Base-by-base conservation (phyloP, 257 asterid genomes). In the Nicotiana attenuata region DNA sequence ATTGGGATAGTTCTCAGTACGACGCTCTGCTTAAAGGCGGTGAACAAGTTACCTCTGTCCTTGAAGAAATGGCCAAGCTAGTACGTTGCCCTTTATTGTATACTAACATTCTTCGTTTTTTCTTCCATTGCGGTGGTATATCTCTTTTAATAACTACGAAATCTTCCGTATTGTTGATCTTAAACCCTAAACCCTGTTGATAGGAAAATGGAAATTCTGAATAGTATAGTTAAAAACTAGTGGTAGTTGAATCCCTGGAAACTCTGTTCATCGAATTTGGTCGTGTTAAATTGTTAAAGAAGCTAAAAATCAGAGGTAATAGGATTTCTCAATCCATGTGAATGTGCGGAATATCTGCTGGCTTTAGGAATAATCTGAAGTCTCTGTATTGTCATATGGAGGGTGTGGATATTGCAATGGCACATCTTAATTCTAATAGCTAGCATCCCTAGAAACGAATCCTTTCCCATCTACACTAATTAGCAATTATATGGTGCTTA, bases 41-140 rank as follows among this genome's bases (percentile, higher is more conserved):
- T 33, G 97, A 96, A 83, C 99, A 94, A 88, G 99, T 96, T 84
- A 87, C 94, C 68, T 96, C 97, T 81, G 97, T 96, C 85, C 96
- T 96, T 47, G 93, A 94, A 88, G 97, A 96, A 88, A 96, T 96
- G 97, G 90, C 86, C 87, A 91, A 88, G 85, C 93, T 96, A 78
- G 97, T 96, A 86, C 87, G 97, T 86, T 55, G 7, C 33, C 13
- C 20, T 57, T 71, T 71, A 13, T 45, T 71, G n/a, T 69, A 22
- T 20, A 5, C 20, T 73, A 52, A 50, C 17, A 7, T 73, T 73
- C 38, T 5, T 26, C 22, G 3, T 15, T 45, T 31, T 45, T 73
- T 6, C 10, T 22, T 6, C 9, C 33, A 5, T 41, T n/a, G 33
- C 22, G 56, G 29, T 38, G n/a, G 1, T 13, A 10, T 20, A 69